phyloP scores from a whole-genome alignment of 208 protist species.

The Trypanosoma scelopori region DNA sequence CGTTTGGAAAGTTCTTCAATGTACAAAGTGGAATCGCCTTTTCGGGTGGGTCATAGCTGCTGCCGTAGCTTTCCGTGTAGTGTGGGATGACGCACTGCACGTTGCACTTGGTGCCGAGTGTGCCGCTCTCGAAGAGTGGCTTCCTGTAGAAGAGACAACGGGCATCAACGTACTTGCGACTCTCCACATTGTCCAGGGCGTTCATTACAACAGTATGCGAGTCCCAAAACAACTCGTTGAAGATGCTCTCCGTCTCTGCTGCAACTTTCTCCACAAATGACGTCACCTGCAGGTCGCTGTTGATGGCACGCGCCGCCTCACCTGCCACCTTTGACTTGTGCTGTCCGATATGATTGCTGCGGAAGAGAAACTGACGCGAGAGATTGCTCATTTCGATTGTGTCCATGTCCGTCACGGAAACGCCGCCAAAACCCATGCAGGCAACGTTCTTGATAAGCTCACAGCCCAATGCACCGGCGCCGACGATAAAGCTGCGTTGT shows the following conservation, averaged over 20 bases:
- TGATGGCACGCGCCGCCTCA: slow-evolving; percentile 93
- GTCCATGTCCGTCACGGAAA: slow-evolving; percentile 99
- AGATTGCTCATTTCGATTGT: slow-evolving; percentile 99
- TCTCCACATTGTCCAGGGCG: slow-evolving; percentile 99
- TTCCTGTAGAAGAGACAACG: slow-evolving; percentile 96
- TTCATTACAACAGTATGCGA: slow-evolving; percentile 95
- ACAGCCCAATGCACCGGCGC: slow-evolving; percentile 98
- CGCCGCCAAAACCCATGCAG: slow-evolving; percentile 95
- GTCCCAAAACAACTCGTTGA: slow-evolving; percentile 96
- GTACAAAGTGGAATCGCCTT: slow-evolving; percentile 99
- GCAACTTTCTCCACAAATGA: slow-evolving; percentile 92
- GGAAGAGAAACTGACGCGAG: slow-evolving; percentile 99
- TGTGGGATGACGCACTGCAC: slow-evolving; percentile 96
- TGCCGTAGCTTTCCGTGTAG: slow-evolving; percentile 98
- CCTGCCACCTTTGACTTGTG: slow-evolving; percentile 96
- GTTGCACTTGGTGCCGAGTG: slow-evolving; percentile 99
- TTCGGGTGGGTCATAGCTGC: slow-evolving; percentile 97
- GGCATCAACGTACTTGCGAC: slow-evolving; percentile 96
- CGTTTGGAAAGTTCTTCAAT: slow-evolving; percentile 99
- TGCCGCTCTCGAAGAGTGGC: slow-evolving; percentile 99
- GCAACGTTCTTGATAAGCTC: slow-evolving; percentile 99
- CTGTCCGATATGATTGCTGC: slow-evolving; percentile 93
- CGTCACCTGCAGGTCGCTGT: slow-evolving; percentile 85
- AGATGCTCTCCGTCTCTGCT: slow-evolving; percentile 95
- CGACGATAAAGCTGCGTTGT: slow-evolving; percentile 94